Percentiles rank a stretch among this genome's conserved stretches.
Evolutionary conservation across 495 filamentous ascomycete genomes (phyloP).

Genomic region (Aspergillus sclerotioniger): DNA sequence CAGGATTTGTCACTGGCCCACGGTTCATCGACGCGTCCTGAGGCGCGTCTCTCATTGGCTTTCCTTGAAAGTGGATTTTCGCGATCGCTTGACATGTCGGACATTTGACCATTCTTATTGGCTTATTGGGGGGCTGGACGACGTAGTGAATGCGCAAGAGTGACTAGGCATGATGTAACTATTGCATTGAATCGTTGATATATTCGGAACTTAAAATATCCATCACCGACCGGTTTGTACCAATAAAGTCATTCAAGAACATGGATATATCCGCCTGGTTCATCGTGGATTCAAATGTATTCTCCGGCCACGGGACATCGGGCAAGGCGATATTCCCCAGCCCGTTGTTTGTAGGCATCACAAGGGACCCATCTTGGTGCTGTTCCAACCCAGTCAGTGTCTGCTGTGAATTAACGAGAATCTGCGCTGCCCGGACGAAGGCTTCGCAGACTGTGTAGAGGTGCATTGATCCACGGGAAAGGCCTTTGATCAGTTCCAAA

Average conservation of each 20-base stretch:
- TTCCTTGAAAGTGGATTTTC: not conserved
- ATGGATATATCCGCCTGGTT: constrained; percentile 24
- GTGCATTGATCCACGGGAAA: constrained; percentile 23
- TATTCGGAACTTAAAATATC: constrained; percentile 24
- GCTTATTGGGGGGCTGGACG: not conserved
- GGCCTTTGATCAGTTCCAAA: constrained; percentile 23
- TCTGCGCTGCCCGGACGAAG: constrained; percentile 24
- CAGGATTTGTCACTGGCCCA: not conserved
- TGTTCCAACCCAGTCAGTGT: constrained; percentile 23
- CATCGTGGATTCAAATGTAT: constrained; percentile 18
- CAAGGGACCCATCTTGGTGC: constrained; percentile 24
- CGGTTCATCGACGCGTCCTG: not conserved
- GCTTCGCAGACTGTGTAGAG: constrained; percentile 26
- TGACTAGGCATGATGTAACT: not conserved
- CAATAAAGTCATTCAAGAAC: constrained; percentile 30
- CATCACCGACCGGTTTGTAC: constrained; percentile 24
- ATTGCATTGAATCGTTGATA: constrained; percentile 13
- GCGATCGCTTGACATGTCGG: not conserved
- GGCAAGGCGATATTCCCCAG: constrained; percentile 22
- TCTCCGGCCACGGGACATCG: constrained; percentile 24
- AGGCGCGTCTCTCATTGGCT: not conserved
- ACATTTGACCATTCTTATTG: not conserved
- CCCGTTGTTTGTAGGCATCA: constrained; percentile 17
- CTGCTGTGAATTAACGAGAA: constrained; percentile 23
- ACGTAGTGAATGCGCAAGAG: not conserved